Percentiles rank a stretch among this genome's conserved stretches.
These are phyloP conservation scores for Globisporangium yorkense DNA, from an alignment of 352 stramenopile genomes.

Conservation along the genomic window DNA sequence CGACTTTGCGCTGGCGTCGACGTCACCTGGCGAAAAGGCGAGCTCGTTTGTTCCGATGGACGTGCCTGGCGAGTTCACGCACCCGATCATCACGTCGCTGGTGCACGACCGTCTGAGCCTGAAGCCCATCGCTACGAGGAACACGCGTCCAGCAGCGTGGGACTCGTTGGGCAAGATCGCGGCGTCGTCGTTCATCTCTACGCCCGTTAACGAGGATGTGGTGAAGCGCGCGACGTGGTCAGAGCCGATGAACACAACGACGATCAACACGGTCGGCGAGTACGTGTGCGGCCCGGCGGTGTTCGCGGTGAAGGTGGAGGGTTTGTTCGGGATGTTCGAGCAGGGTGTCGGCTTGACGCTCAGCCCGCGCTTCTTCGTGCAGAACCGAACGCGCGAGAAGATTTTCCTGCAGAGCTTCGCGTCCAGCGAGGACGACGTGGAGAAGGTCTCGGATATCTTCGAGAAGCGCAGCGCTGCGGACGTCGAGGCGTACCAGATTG, in stretches of 20 bases:
- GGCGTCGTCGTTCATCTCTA: constrained; percentile 35
- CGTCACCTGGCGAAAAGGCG: constrained; percentile 41
- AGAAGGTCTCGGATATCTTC: constrained; percentile 66
- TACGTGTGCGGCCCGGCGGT: constrained; percentile 64
- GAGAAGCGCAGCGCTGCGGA: constrained; percentile 61
- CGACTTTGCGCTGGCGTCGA: constrained; percentile 53
- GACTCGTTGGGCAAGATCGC: constrained; percentile 45
- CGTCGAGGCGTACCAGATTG: constrained; percentile 43
- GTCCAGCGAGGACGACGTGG: constrained; percentile 47
- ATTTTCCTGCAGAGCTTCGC: constrained; percentile 72
- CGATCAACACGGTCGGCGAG: constrained; percentile 83
- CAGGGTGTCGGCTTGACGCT: constrained; percentile 70
- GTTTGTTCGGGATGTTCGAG: constrained; percentile 77
- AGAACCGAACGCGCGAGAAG: constrained; percentile 80
- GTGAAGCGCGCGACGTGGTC: constrained; percentile 69
- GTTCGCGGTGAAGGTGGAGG: constrained; percentile 78
- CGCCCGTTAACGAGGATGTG: constrained; percentile 51
- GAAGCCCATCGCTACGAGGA: constrained; percentile 44
- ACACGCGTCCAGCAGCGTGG: constrained; percentile 54
- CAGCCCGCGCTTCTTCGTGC: constrained; percentile 75
- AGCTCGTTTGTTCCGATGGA: constrained; percentile 40
- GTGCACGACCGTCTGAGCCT: constrained; percentile 63
- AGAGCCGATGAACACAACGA: constrained; percentile 77
- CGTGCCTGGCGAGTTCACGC: constrained; percentile 38
- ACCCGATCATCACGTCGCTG: constrained; percentile 58